Evolutionary conservation across 2,329 filamentous ascomycete genomes (phyloP).

Genomic region (Trichoderma polysporum): DNA sequence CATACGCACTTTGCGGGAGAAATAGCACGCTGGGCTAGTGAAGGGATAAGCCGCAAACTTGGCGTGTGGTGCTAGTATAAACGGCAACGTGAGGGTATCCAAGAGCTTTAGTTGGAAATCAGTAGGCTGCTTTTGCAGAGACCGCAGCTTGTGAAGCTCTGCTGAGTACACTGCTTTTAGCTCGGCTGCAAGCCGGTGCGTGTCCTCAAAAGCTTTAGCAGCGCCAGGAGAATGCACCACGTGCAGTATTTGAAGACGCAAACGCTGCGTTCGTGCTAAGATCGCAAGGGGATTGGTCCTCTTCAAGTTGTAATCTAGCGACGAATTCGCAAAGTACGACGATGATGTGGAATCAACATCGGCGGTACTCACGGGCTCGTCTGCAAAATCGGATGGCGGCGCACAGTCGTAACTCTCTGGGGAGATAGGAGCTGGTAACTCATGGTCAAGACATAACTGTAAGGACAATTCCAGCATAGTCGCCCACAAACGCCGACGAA

Average conservation of each 20-base stretch:
- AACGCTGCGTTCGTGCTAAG: not conserved
- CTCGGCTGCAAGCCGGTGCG: not conserved
- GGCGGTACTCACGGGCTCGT: not conserved
- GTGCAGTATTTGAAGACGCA: not conserved
- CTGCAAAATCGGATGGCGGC: not conserved
- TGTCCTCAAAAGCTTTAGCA: not conserved
- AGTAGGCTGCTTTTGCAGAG: not conserved
- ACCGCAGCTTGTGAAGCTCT: not conserved
- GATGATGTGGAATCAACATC: not conserved
- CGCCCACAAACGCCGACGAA: not conserved
- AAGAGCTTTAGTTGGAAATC: not conserved
- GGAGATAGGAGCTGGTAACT: not conserved
- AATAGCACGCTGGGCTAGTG: not conserved
- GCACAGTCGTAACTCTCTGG: constrained; percentile 1
- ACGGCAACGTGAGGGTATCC: not conserved
- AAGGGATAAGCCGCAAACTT: not conserved
- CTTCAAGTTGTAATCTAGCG: not conserved
- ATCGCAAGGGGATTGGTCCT: not conserved
- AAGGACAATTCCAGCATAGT: constrained; percentile 6
- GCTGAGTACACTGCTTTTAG: not conserved
- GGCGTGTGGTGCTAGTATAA: not conserved
- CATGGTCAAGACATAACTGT: constrained; percentile 22
- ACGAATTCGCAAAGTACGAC: not conserved
- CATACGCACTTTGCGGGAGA: not conserved
- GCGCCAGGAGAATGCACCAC: not conserved